Evolutionary conservation across 495 filamentous ascomycete species (phyloP).

Genomic region (Hypomontagnella submonticulosa): DNA sequence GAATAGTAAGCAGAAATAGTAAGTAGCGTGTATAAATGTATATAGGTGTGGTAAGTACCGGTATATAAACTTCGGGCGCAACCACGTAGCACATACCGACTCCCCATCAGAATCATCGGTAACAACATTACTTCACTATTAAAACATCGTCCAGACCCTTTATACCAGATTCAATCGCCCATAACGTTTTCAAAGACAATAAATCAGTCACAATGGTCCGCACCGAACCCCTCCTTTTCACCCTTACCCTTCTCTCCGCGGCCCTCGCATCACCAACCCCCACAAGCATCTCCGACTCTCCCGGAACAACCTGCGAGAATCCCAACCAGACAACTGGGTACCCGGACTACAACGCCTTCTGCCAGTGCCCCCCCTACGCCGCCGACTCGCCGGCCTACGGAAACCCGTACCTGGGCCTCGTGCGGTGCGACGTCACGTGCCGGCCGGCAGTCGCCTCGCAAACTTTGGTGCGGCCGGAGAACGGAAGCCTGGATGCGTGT

Average conservation of each 20-base stretch:
- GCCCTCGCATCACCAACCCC: constrained; percentile 19
- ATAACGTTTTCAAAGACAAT: neutral
- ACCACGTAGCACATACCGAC: neutral
- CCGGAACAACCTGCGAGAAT: constrained; percentile 24
- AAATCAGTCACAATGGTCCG: constrained; percentile 21
- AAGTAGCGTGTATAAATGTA: too few species aligned
- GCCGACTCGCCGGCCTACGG: constrained; percentile 35
- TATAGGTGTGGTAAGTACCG: neutral
- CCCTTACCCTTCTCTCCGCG: constrained; percentile 17
- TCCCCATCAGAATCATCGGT: too few species aligned
- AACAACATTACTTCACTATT: neutral
- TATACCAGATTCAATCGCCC: neutral
- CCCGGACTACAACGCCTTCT: constrained; percentile 44
- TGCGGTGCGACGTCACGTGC: constrained; percentile 44
- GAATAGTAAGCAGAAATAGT: neutral
- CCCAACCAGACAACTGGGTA: constrained; percentile 38
- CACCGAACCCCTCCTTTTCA: constrained; percentile 8
- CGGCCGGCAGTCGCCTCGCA: constrained; percentile 30
- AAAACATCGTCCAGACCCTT: neutral
- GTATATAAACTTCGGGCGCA: constrained; percentile 9
- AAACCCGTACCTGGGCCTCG: constrained; percentile 45
- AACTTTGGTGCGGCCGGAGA: constrained; percentile 28
- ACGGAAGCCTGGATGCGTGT: constrained; percentile 32
- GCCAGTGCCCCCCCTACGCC: constrained; percentile 37
- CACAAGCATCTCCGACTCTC: constrained; percentile 8